Evolutionary conservation across 495 filamentous ascomycete genomes (phyloP), one percentile per base, ranked within the genome.

Genomic region (Parathielavia hyrcaniae): DNA sequence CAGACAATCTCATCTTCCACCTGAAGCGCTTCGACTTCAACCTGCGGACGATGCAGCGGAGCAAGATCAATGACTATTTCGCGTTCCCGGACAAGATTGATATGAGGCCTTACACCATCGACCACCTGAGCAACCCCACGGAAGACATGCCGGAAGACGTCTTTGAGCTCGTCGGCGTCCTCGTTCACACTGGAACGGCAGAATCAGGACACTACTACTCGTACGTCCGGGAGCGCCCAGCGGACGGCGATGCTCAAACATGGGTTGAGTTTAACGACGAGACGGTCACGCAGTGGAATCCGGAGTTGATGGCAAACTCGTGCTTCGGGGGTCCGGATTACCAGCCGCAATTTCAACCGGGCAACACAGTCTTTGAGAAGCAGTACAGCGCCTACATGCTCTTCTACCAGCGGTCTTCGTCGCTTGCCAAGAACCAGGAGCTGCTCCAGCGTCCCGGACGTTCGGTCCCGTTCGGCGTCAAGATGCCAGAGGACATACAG

Each of bases 151-250:
- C 78, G 23, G 72, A 79, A 48, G 93, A 99, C 71, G 65, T 89
- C 8, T 99, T 97, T 66, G 89, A 96, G 66, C 77, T 99, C 6
- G 91, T 95, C 17, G 93, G 93, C 12, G 81, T 97, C 26, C 81
- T 99, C 14, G 90, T 97, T 6, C 93, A 99, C 68, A 87, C 83
- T 35, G 93, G 93, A 22, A 95, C 87, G 13, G 91, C 93, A 16
- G 91, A 97, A 68, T 91, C 89, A 16, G 93, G 93, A 0, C 93
- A 99, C 69, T 99, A 99, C 70, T 97, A 96, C 71, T 97, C 93
- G 0, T 97, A 87, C 71, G 87, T 92, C 53, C 87, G 90, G 20
- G 87, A 95, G 68, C 80, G 90, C 26, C 86, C 90, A 5, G 78
- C 80, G 4, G 72, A 70, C 20, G 73, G 71, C 23, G 69, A 70